phyloP scores from a whole-genome alignment of 2,329 filamentous ascomycete species.

The Fusarium setosum region DNA sequence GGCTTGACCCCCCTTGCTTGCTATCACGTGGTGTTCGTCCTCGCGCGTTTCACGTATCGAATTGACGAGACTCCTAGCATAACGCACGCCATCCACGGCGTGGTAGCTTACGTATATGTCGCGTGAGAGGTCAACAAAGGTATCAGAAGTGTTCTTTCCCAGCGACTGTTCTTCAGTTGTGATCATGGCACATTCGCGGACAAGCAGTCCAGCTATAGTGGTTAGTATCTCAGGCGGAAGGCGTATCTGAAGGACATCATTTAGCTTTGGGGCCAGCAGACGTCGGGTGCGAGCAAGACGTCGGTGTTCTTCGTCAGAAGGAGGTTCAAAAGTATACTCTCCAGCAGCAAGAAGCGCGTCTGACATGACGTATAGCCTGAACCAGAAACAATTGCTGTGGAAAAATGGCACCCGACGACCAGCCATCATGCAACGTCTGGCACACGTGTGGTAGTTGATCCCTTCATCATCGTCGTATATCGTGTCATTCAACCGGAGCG shows the following conservation, averaged over 20 bases:
- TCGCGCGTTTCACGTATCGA: not conserved
- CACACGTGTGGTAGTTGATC: slow-evolving; percentile 17
- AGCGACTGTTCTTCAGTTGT: slow-evolving; percentile 12
- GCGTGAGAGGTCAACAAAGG: not conserved
- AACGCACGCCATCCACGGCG: slow-evolving; percentile 11
- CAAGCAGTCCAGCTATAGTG: slow-evolving; percentile 14
- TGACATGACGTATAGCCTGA: slow-evolving; percentile 14
- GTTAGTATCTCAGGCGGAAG: slow-evolving; percentile 21
- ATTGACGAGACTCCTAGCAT: slow-evolving; percentile 14
- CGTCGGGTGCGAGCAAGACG: not conserved
- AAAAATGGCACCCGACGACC: slow-evolving; percentile 19
- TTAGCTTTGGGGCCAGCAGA: slow-evolving; percentile 11
- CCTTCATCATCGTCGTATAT: slow-evolving; percentile 9
- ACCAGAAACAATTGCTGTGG: slow-evolving; percentile 17
- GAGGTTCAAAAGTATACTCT: slow-evolving; percentile 16
- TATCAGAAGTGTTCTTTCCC: not conserved
- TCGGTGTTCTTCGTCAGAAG: not conserved
- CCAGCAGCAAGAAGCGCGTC: slow-evolving; percentile 15
- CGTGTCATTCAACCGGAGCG: slow-evolving; percentile 3
- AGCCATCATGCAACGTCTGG: not conserved
- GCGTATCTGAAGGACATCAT: not conserved
- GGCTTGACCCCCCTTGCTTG: not conserved
- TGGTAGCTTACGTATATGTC: slow-evolving; percentile 10
- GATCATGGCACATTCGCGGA: slow-evolving; percentile 21
- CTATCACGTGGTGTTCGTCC: not conserved